A percentile compares a stretch with the other conserved stretches of the same genome.
These are phyloP conservation scores for Aspergillus luchuensis DNA, from an alignment of 2,329 filamentous ascomycete genomes.

Conservation along the genomic window DNA sequence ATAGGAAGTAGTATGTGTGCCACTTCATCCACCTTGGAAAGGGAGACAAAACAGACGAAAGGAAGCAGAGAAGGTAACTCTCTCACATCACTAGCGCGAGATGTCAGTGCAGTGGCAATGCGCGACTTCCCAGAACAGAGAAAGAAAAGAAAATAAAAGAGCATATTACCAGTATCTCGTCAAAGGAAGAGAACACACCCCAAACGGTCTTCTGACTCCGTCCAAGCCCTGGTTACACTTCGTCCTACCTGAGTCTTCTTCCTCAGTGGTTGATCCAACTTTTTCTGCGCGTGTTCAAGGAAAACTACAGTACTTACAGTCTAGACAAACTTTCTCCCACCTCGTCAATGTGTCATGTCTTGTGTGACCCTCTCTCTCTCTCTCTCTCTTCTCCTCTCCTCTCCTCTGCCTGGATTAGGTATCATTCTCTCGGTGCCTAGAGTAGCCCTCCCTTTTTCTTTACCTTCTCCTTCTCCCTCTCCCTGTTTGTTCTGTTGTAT, in stretches of 20 bases:
- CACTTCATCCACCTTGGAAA: neutral
- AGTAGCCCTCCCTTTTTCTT: no score
- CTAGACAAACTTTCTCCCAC: neutral
- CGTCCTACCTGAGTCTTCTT: neutral
- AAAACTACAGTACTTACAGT: neutral
- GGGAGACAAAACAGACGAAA: no score
- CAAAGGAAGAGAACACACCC: neutral
- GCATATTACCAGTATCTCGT: no score
- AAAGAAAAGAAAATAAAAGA: neutral
- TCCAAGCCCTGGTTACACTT: slow-evolving; percentile 3
- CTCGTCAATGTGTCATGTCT: neutral
- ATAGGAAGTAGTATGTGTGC: neutral
- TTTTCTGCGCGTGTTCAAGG: slow-evolving; percentile 4
- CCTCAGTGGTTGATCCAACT: neutral
- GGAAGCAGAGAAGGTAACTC: no score
- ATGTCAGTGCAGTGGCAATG: neutral
- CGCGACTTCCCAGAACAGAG: neutral
- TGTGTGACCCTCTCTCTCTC: neutral
- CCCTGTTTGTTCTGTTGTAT: no score
- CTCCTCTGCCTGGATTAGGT: neutral
- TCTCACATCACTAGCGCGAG: neutral
- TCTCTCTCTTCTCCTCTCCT: no score
- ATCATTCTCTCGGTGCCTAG: neutral
- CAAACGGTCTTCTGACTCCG: slow-evolving; percentile 9
- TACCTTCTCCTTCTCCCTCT: no score